Conservation (phyloP, 1,284 basidiomycete genomes). For the Pascua sp. region DNA sequence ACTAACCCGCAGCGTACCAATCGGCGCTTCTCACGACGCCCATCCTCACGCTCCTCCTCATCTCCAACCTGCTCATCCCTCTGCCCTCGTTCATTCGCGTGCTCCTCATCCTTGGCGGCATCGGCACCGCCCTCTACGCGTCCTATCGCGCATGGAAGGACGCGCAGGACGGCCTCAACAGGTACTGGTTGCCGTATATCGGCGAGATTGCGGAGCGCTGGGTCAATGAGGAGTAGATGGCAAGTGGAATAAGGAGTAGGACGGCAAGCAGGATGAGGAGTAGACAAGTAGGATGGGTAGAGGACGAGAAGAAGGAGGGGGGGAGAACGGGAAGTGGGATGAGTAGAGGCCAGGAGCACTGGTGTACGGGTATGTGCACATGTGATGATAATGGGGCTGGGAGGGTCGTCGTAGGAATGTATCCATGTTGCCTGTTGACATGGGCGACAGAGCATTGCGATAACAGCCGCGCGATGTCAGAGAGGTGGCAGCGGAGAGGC, state of each 20-base stretch:
- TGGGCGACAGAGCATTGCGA: too few relatives aligned
- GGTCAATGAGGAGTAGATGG: conserved; percentile 66
- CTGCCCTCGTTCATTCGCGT: conserved; percentile 46
- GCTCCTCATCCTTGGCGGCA: conserved; percentile 28
- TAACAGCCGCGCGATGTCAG: too few relatives aligned
- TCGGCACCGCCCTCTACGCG: conserved; percentile 31
- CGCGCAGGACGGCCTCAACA: conserved; percentile 58
- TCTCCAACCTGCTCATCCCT: conserved; percentile 59
- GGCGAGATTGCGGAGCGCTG: conserved; percentile 69
- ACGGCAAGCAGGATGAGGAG: too few relatives aligned
- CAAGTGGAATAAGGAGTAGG: background rate
- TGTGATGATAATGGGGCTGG: too few relatives aligned
- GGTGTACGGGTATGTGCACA: too few relatives aligned
- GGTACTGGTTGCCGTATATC: conserved; percentile 64
- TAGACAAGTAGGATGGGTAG: too few relatives aligned
- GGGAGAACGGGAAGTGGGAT: background rate
- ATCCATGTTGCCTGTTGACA: too few relatives aligned
- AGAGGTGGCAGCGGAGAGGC: too few relatives aligned
- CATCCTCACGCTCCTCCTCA: conserved; percentile 60
- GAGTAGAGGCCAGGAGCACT: background rate
- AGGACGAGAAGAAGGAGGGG: too few relatives aligned
- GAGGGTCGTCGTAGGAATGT: too few relatives aligned
- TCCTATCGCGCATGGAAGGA: conserved; percentile 62
- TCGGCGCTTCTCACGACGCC: conserved; percentile 69
- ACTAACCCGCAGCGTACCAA: conserved; percentile 62